phyloP scores from a whole-genome alignment of 2,329 filamentous ascomycete genomes.

The Teratosphaeria pseudoeucalypti region DNA sequence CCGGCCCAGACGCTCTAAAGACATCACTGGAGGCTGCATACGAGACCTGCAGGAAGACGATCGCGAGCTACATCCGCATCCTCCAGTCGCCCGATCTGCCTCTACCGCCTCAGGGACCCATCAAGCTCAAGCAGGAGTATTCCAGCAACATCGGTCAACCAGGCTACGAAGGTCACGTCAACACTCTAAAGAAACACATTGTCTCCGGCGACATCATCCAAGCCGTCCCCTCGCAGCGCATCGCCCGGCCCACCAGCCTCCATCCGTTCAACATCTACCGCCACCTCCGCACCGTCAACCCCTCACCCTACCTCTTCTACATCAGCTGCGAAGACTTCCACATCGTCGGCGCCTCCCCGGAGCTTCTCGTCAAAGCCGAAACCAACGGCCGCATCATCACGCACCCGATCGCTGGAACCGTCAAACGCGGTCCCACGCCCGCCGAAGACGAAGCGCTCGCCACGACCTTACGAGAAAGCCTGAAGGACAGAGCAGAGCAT shows the following conservation, averaged over 20 bases:
- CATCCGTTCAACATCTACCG: constrained; percentile 98
- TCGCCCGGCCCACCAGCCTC: constrained; percentile 76
- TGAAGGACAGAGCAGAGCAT: constrained; percentile 91
- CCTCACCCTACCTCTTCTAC: constrained; percentile 95
- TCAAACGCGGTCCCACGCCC: constrained; percentile 69
- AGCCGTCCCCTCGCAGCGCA: constrained; percentile 87
- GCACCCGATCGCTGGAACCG: constrained; percentile 92
- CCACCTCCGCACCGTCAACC: constrained; percentile 92
- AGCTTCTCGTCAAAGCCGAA: constrained; percentile 72
- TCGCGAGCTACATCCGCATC: constrained; percentile 58
- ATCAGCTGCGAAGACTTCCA: constrained; percentile 86
- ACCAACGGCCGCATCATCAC: constrained; percentile 72
- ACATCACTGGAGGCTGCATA: constrained; percentile 58
- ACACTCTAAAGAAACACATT: constrained; percentile 80
- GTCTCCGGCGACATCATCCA: constrained; percentile 91
- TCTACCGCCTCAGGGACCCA: constrained; percentile 52
- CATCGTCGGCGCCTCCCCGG: constrained; percentile 88
- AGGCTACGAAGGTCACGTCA: constrained; percentile 88
- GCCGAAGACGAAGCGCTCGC: constrained; percentile 76
- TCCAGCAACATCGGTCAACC: constrained; percentile 81
- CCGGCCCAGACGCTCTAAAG: constrained; percentile 26
- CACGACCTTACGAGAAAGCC: constrained; percentile 61
- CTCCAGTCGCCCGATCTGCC: constrained; percentile 69
- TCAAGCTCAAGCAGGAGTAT: constrained; percentile 65
- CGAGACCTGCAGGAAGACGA: constrained; percentile 51